Evolutionary conservation across 495 filamentous ascomycete species (phyloP).

Genomic region (Cetradonia linearis): DNA sequence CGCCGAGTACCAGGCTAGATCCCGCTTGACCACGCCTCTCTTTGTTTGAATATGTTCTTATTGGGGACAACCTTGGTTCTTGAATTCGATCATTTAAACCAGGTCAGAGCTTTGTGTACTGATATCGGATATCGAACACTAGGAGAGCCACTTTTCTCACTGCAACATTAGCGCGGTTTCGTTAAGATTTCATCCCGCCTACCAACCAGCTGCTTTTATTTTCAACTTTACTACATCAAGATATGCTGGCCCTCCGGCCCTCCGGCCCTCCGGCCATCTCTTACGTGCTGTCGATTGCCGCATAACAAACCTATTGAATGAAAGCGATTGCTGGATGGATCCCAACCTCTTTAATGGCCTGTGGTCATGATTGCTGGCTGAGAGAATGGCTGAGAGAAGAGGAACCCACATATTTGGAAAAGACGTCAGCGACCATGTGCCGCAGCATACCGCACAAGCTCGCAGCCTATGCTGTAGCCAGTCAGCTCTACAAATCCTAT

Average conservation of each 20-base stretch:
- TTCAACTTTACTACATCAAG: background rate
- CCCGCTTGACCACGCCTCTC: background rate
- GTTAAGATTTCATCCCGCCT: too few relatives aligned
- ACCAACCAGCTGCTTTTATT: background rate
- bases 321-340: background rate
- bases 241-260: background rate
- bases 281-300: background rate
- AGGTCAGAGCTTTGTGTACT: background rate
- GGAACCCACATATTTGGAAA: background rate
- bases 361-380: background rate
- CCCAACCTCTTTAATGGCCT: background rate
- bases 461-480: background rate
- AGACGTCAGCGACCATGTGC: background rate
- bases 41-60: background rate
- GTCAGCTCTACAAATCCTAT: background rate
- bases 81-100: background rate
- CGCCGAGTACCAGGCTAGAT: background rate
- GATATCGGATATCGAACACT: background rate
- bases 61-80: background rate
- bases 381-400: background rate
- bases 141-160: too few relatives aligned
- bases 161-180: too few relatives aligned
- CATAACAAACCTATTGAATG: background rate
- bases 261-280: background rate
- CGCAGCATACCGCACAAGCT: background rate